A percentile compares a stretch with the other conserved stretches of the same genome.
Conservation (phyloP, 768 basidiomycete species). For the Dentipellis sp. region DNA sequence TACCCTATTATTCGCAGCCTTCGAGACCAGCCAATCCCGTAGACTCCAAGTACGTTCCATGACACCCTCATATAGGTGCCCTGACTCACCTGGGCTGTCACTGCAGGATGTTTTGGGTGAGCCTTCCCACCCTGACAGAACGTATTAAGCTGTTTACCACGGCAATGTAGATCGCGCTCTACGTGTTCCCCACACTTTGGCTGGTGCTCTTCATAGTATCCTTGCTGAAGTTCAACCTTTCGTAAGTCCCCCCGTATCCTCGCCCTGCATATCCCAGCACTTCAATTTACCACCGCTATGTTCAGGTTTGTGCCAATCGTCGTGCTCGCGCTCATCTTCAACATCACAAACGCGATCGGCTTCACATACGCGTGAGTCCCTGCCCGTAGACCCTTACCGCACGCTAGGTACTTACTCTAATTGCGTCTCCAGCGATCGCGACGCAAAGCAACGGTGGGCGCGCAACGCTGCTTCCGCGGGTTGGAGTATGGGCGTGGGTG, state of each 20-base stretch:
- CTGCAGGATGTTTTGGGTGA: conserved; percentile 86
- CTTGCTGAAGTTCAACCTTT: conserved; percentile 78
- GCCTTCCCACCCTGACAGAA: conserved; percentile 12
- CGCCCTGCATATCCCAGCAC: conserved; percentile 1
- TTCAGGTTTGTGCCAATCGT: conserved; percentile 91
- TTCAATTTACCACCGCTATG: neutral
- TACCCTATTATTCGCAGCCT: conserved; percentile 39
- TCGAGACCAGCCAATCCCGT: conserved; percentile 82
- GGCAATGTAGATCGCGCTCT: conserved; percentile 64
- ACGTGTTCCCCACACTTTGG: conserved; percentile 88
- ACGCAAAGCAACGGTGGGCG: conserved; percentile 91
- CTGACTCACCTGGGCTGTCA: neutral
- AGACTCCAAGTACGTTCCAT: conserved; percentile 63
- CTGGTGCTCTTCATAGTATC: conserved; percentile 79
- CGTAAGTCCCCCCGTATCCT: conserved; percentile 40
- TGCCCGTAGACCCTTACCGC: neutral
- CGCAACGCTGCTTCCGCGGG: conserved; percentile 57
- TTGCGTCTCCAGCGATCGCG: conserved; percentile 55
- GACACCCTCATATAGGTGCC: neutral
- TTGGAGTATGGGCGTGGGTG: conserved; percentile 69
- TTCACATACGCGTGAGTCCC: conserved; percentile 85
- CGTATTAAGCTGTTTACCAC: neutral
- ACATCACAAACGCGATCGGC: conserved; percentile 89
- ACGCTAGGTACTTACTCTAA: neutral
- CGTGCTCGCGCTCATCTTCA: conserved; percentile 89